Evolutionary conservation across 2,329 filamentous ascomycete species (phyloP).

Genomic region (Epicoccum sorghinum): DNA sequence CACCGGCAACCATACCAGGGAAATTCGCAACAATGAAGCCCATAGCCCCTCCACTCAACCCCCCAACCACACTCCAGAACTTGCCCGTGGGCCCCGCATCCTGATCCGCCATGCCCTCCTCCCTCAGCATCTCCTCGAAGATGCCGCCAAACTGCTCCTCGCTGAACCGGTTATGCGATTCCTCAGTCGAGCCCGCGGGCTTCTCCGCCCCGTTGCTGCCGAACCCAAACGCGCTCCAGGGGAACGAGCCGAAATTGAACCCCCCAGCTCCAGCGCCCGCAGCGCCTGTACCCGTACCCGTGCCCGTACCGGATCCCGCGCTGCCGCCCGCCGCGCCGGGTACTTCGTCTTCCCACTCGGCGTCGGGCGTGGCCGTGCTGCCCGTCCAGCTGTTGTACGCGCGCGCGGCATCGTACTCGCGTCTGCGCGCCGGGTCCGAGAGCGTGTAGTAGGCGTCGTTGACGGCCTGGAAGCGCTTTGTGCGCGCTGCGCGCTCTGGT

Average conservation of each 20-base stretch:
- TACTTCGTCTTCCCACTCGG: slow-evolving; percentile 58
- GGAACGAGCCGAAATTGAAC: slow-evolving; percentile 60
- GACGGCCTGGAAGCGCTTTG: slow-evolving; percentile 86
- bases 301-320: slow-evolving; percentile 23
- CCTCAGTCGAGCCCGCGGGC: slow-evolving; percentile 52
- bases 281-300: too few species aligned
- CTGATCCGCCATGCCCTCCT: slow-evolving; percentile 71
- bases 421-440: slow-evolving; percentile 75
- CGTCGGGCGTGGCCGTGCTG: slow-evolving; percentile 52
- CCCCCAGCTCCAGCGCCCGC: slow-evolving; percentile 2
- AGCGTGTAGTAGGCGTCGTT: slow-evolving; percentile 95
- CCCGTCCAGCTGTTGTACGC: slow-evolving; percentile 57
- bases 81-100: slow-evolving; percentile 67
- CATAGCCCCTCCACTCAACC: slow-evolving; percentile 83
- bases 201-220: slow-evolving; percentile 49
- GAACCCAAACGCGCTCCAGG: slow-evolving; percentile 77
- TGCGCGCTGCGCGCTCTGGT: slow-evolving; percentile 80
- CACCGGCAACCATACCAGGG: slow-evolving; percentile 84
- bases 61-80: slow-evolving; percentile 89
- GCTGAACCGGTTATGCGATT: slow-evolving; percentile 62
- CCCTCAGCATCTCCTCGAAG: slow-evolving; percentile 61
- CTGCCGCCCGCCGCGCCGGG: slow-evolving; percentile 33
- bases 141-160: slow-evolving; percentile 83
- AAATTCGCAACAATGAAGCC: slow-evolving; percentile 96
- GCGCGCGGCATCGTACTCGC: slow-evolving; percentile 82